These are phyloP conservation scores for Tephrocybe sp. DNA, from an alignment of 768 basidiomycete genomes.

Conservation along the genomic window DNA sequence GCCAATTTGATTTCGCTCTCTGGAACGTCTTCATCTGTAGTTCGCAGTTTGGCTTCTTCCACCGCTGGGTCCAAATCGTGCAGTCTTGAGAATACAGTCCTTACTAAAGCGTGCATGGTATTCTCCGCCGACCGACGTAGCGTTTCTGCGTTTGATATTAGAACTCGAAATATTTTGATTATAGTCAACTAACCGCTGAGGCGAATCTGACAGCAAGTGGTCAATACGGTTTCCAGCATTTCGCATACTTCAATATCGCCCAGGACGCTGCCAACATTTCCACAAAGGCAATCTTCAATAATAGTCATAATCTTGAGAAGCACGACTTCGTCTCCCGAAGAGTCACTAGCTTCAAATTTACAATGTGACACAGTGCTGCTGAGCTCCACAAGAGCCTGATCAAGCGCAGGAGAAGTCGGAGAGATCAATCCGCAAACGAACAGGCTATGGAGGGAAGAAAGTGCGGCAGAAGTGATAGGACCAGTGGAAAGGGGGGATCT, in stretches of 20 bases:
- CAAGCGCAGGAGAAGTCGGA: constrained; percentile 51
- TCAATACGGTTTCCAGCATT: constrained; percentile 96
- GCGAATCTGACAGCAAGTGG: constrained; percentile 95
- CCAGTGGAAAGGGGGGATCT: constrained; percentile 94
- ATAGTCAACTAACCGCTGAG: constrained; percentile 75
- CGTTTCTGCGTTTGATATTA: constrained; percentile 53
- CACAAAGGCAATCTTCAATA: constrained; percentile 79
- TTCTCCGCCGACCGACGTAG: constrained; percentile 84
- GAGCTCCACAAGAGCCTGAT: constrained; percentile 72
- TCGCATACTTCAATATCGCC: constrained; percentile 96
- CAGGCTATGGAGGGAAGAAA: constrained; percentile 85
- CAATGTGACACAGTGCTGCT: constrained; percentile 91
- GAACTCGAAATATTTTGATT: constrained; percentile 7
- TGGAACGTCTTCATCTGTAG: constrained; percentile 46
- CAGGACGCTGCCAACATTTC: constrained; percentile 63
- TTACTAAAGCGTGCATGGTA: constrained; percentile 85
- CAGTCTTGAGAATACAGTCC: constrained; percentile 78
- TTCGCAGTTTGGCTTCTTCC: constrained; percentile 65
- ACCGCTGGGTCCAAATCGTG: constrained; percentile 56
- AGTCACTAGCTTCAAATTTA: constrained; percentile 97
- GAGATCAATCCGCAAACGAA: constrained; percentile 76
- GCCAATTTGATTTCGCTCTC: constrained; percentile 16
- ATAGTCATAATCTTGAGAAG: constrained; percentile 88
- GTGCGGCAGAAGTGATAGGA: constrained; percentile 93
- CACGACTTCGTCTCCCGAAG: constrained; percentile 96